These are phyloP conservation scores for Sicyos edulis DNA, from an alignment of 306 rosid species.

Conservation along the genomic window DNA sequence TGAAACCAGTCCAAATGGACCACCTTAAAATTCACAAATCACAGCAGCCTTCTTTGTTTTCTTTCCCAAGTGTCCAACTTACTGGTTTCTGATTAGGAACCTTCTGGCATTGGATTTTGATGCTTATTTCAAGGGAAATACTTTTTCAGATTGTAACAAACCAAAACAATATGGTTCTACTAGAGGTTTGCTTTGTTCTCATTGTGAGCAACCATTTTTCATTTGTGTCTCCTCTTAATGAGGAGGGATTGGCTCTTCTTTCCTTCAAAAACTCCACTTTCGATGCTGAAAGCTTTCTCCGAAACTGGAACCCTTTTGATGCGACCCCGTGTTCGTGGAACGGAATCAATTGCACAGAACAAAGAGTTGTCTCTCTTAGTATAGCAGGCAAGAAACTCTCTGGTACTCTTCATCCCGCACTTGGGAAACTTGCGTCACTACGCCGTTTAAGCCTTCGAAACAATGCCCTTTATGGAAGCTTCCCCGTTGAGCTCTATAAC, in stretches of 20 bases:
- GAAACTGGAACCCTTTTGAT: constrained; percentile 29
- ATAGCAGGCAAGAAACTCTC: constrained; percentile 22
- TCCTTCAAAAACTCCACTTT: constrained; percentile 22
- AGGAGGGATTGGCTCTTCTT: constrained; percentile 31
- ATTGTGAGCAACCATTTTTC: constrained; percentile 21
- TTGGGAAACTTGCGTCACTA: constrained; percentile 27
- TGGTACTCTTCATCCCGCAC: constrained; percentile 25
- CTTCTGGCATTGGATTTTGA: not conserved
- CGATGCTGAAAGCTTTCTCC: constrained; percentile 7
- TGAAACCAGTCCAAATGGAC: constrained; percentile 8
- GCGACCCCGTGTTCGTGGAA: constrained; percentile 30
- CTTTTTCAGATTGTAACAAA: constrained; percentile 3
- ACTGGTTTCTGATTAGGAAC: constrained; percentile 2
- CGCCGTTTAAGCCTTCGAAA: constrained; percentile 26
- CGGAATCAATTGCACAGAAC: constrained; percentile 27
- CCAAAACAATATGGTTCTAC: constrained; percentile 24
- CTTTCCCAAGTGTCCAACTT: not conserved
- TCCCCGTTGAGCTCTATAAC: constrained; percentile 52
- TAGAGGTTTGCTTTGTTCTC: constrained; percentile 21
- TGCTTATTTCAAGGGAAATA: constrained; percentile 4
- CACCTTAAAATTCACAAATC: not conserved
- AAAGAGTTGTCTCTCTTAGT: constrained; percentile 25
- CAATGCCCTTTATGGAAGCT: constrained; percentile 25
- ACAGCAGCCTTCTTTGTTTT: constrained; percentile 11
- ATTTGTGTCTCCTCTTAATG: constrained; percentile 20